Conservation (phyloP, 164 flowering plant species). For the Annona cherimola region DNA sequence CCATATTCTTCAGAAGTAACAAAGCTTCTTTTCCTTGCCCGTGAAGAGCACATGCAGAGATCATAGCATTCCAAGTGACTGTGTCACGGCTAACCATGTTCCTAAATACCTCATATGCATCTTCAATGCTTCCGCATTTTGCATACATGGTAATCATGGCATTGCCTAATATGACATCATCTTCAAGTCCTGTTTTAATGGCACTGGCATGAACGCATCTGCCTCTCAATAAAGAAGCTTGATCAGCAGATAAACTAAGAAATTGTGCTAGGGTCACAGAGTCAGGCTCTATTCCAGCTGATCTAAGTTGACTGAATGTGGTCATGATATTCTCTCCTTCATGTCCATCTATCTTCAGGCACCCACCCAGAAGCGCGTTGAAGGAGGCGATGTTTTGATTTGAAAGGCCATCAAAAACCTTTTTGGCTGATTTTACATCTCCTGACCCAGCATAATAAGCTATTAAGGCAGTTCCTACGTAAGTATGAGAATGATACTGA, state of each 20-base stretch:
- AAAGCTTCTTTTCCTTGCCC: conserved; percentile 24
- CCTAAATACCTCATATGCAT: conserved; percentile 19
- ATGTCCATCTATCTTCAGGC: conserved; percentile 9
- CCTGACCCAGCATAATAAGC: conserved; percentile 29
- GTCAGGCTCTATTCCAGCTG: conserved; percentile 24
- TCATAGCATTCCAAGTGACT: conserved; percentile 27
- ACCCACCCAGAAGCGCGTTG: conserved; percentile 30
- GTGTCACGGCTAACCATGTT: conserved; percentile 17
- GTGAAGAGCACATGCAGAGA: conserved; percentile 31
- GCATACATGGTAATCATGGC: conserved; percentile 28
- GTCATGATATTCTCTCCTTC: conserved; percentile 20
- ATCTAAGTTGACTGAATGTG: conserved; percentile 23
- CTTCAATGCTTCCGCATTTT: conserved; percentile 32
- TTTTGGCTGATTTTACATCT: conserved; percentile 17
- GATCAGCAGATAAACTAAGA: conserved; percentile 27
- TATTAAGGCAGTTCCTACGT: conserved; percentile 27
- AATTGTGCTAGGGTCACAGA: conserved; percentile 25
- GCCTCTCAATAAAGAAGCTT: conserved; percentile 24
- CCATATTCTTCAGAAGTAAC: conserved; percentile 23
- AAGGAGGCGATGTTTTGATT: conserved; percentile 18
- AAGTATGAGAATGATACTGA: conserved; percentile 17
- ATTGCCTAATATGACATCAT: conserved; percentile 15
- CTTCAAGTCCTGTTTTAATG: conserved; percentile 26
- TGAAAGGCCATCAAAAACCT: conserved; percentile 19
- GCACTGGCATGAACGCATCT: conserved; percentile 23